Evolutionary conservation across 192 early-diverging fungal genomes (phyloP).

Genomic region (Helicostylum pulchrum): DNA sequence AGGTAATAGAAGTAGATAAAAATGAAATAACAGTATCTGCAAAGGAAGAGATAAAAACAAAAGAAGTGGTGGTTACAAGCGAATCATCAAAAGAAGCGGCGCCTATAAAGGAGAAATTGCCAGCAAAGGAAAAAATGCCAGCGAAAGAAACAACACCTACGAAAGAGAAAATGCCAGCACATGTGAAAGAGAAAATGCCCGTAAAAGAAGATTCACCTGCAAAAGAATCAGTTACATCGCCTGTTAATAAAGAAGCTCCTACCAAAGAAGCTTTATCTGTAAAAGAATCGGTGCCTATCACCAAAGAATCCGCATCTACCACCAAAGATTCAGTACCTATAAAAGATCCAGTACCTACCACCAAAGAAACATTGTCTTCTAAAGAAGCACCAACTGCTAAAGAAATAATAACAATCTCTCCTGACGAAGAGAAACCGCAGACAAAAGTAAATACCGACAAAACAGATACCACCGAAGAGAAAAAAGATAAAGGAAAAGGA

Average conservation of each 20-base stretch:
- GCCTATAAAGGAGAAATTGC: too few relatives aligned
- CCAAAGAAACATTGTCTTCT: background rate
- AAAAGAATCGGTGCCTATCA: background rate
- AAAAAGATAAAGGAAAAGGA: background rate
- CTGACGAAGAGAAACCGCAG: too few relatives aligned
- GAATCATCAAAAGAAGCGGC: too few relatives aligned
- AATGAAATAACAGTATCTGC: too few relatives aligned
- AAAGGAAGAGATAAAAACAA: too few relatives aligned
- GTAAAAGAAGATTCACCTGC: background rate
- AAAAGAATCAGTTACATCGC: background rate
- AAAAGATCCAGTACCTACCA: too few relatives aligned
- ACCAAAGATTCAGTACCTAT: background rate
- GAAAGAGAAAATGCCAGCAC: background rate
- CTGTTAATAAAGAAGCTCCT: background rate
- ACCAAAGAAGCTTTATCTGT: background rate
- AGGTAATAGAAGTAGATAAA: too few relatives aligned
- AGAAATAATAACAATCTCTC: too few relatives aligned
- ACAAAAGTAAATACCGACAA: background rate
- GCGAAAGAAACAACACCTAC: background rate
- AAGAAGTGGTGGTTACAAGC: too few relatives aligned
- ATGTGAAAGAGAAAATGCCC: background rate
- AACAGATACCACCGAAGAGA: background rate
- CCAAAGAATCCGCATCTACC: background rate
- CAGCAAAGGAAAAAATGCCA: too few relatives aligned
- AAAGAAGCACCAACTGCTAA: background rate